Conservation (phyloP, 495 filamentous ascomycete species). For the Talaromyces trachyspermus region DNA sequence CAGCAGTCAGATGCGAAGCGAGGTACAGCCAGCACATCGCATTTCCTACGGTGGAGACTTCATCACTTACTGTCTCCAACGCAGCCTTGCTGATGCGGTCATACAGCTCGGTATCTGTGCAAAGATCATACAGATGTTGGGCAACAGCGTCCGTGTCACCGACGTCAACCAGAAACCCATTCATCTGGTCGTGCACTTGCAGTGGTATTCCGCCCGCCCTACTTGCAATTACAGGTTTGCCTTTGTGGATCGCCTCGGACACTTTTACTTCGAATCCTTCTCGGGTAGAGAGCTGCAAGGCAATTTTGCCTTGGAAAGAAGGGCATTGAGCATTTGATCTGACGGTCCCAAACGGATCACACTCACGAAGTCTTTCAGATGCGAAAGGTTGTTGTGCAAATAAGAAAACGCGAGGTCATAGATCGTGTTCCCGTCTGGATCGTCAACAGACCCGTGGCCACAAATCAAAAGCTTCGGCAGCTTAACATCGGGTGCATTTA, state of each 20-base stretch:
- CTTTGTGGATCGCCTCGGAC: constrained; percentile 79
- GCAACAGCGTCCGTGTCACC: constrained; percentile 70
- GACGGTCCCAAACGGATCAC: constrained; percentile 71
- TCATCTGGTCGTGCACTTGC: constrained; percentile 65
- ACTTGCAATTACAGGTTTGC: constrained; percentile 74
- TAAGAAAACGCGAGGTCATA: constrained; percentile 63
- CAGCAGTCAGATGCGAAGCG: constrained; percentile 51
- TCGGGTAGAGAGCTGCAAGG: constrained; percentile 71
- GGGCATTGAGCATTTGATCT: constrained; percentile 74
- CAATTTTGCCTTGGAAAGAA: constrained; percentile 71
- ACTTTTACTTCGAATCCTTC: constrained; percentile 92
- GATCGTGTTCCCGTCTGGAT: constrained; percentile 69
- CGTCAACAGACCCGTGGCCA: constrained; percentile 80
- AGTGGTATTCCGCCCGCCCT: constrained; percentile 75
- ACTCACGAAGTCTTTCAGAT: constrained; percentile 54
- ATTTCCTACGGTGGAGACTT: constrained; percentile 79
- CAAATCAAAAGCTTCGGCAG: constrained; percentile 70
- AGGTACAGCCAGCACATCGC: constrained; percentile 72
- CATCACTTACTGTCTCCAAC: constrained; percentile 61
- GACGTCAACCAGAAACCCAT: constrained; percentile 69
- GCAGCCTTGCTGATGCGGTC: constrained; percentile 63
- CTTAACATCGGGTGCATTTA: constrained; percentile 29
- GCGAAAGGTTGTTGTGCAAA: constrained; percentile 48
- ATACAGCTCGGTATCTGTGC: constrained; percentile 57
- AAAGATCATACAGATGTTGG: constrained; percentile 58